phyloP scores from a whole-genome alignment of 2,329 filamentous ascomycete species.

The Phyllosticta ampelicida region DNA sequence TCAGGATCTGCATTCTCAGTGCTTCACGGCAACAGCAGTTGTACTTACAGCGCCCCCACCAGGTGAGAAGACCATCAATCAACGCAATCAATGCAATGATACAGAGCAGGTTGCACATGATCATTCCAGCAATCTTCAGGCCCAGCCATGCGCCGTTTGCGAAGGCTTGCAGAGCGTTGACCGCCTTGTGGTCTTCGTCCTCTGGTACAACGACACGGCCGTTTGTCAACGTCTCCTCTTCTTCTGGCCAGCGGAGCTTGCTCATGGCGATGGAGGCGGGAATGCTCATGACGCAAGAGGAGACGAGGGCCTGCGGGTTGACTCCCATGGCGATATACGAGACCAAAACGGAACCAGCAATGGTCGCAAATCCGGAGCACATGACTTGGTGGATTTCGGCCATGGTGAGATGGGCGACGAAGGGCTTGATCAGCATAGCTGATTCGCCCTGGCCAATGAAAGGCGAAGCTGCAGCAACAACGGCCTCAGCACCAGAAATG shows the following conservation, averaged over 20 bases:
- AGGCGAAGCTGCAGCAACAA: constrained; percentile 83
- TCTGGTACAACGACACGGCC: constrained; percentile 73
- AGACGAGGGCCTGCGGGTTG: constrained; percentile 75
- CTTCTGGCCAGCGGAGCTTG: constrained; percentile 83
- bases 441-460: constrained; percentile 94
- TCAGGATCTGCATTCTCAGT: constrained; percentile 5
- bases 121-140: constrained; percentile 78
- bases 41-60: constrained; percentile 57
- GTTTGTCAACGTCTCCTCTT: constrained; percentile 73
- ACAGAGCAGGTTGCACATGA: constrained; percentile 66
- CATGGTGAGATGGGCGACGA: constrained; percentile 72
- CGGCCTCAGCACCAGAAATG: constrained; percentile 85
- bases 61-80: constrained; percentile 65
- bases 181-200: constrained; percentile 62
- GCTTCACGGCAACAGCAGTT: neutral
- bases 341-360: constrained; percentile 76
- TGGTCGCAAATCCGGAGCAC: constrained; percentile 86
- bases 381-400: constrained; percentile 89
- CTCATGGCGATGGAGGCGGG: constrained; percentile 81
- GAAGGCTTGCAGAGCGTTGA: constrained; percentile 76
- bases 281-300: constrained; percentile 91
- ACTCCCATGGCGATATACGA: constrained; percentile 78
- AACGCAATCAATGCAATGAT: constrained; percentile 69
- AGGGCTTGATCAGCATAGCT: constrained; percentile 82
- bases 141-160: constrained; percentile 77